Base-by-base conservation (phyloP, 2,329 filamentous ascomycete species). In the Venturia pyrina region DNA sequence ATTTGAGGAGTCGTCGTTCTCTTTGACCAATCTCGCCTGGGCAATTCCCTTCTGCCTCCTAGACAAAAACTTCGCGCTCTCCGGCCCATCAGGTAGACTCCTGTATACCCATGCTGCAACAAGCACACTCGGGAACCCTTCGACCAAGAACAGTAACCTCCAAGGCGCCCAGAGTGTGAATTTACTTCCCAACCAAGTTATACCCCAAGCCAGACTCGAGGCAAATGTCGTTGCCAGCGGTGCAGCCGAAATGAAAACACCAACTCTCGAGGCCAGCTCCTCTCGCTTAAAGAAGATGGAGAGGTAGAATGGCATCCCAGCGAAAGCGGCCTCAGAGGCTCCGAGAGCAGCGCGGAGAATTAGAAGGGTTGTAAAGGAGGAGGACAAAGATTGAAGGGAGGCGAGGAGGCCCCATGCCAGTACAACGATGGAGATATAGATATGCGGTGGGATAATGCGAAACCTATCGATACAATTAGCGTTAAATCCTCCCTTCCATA, bases 191-290 rank as follows among this genome's bases (percentile, higher is more conserved):
- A 91, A 71, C 70, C 85, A 86, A 63, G 92, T 83, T 68, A 96
- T 93, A 28, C 87, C 72, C 87, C 89, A 91, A 8, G 92, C 91
- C 4, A 96, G 80, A 10, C 84, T 88, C 48, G 90, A 90, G 0
- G 92, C 92, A 69, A 95, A 87, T 2, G 82, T 84, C 10, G 83
- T 83, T 43, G 85, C 85, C 43, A 87, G 73, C 0, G 85, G 84
- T 7, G 84, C 84, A 0, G 85, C 93, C 0, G 90, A 92, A 65
- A 97, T 87, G 76, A 96, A 96, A 1, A 96, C 82, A 28, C 91
- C 93, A 0, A 90, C 95, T 46, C 93, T 82, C 68, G 95, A 88
- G 0, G 93, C 93, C 43, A 97, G 79, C 75, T 98, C 93, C 60
- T 85, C 78, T 7, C 84, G 77, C 17, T 79, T 80, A 72, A 84